Evolutionary conservation across 345 rosid species (phyloP), one percentile per base, ranked within the genome.

Genomic region (Syzygium aromaticum): DNA sequence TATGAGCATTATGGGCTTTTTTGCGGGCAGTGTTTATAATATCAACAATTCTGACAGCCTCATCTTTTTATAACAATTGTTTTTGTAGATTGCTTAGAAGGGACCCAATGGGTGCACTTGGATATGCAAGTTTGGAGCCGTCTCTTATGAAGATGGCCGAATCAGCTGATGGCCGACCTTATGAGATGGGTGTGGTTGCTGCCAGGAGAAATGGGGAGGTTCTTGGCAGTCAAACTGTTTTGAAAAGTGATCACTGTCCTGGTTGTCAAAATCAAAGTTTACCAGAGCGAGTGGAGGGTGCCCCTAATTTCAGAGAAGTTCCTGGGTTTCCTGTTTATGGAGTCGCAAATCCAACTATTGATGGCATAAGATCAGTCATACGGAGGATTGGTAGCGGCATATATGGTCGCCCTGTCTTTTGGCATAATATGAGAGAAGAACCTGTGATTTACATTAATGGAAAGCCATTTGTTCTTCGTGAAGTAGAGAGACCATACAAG

Each of bases 381-480:
- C 91, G 59, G 87, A 96, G 99, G 91, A 93, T 96, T 92, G 99
- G 99, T 86, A 93, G 95, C 90, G 93, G 95, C 80, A 91, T 94
- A 91, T 95, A 93, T 87, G 95, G 96, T 73, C 92, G 94, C 86
- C 95, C 98, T 16, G 94, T 95, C 56, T 95, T 98, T 80, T 98
- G 99, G 99, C 99, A 98, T 88, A 98, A 98, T 87, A 96, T 96
- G 98, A 93, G 99, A 91, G 99, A 98, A 93, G 99, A 98, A 90
- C 98, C 99, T 86, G 99, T 98, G 88, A 96, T 96, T 89, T 98
- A 98, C 90, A 96, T 96, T 88, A 95, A 95, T 83, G 98, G 99
- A 87, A 96, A 95, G 89, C 99, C 99, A 30, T 98, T 98, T 92
- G 99, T 98, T 84, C 98, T 97, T 67, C 98, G 99, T 54, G 99